Percentiles rank a stretch among this genome's conserved stretches.
Evolutionary conservation across 768 basidiomycete species (phyloP).

Genomic region (Clitopilus hobsonii): DNA sequence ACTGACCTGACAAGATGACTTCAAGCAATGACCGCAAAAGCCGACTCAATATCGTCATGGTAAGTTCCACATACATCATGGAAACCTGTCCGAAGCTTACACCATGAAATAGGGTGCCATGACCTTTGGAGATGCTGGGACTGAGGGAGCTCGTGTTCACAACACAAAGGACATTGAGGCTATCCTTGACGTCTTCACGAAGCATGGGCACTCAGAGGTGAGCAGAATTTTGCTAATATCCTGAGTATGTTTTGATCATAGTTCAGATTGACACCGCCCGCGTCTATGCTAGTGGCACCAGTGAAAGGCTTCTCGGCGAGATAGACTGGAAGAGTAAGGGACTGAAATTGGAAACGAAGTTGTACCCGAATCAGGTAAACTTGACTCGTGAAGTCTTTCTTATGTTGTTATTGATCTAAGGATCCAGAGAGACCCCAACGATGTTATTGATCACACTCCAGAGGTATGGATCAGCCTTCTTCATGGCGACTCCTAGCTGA

Average conservation of each 20-base stretch:
- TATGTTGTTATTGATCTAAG: not conserved
- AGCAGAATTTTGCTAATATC: not conserved
- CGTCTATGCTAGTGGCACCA: conserved; percentile 33
- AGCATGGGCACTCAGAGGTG: conserved; percentile 43
- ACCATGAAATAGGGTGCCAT: conserved; percentile 33
- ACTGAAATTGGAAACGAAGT: conserved; percentile 56
- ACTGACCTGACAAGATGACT: not conserved
- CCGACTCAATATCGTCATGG: conserved; percentile 36
- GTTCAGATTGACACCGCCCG: conserved; percentile 15
- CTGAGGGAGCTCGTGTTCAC: conserved; percentile 35
- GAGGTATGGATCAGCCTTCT: conserved; percentile 16
- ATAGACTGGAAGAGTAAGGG: conserved; percentile 45
- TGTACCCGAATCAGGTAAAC: conserved; percentile 39
- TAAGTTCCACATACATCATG: conserved; percentile 4
- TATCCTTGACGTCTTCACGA: conserved; percentile 44
- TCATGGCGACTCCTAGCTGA: not conserved
- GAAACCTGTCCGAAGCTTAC: not conserved
- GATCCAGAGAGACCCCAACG: conserved; percentile 4
- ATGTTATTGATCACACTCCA: conserved; percentile 23
- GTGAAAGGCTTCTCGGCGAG: conserved; percentile 52
- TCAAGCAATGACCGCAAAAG: conserved; percentile 21
- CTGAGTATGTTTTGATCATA: not conserved
- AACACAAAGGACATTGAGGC: conserved; percentile 36
- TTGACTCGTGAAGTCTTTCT: conserved; percentile 3
- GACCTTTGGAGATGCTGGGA: conserved; percentile 39